Conservation (phyloP, 495 filamentous ascomycete species). For the Stereocaulon alpinum region DNA sequence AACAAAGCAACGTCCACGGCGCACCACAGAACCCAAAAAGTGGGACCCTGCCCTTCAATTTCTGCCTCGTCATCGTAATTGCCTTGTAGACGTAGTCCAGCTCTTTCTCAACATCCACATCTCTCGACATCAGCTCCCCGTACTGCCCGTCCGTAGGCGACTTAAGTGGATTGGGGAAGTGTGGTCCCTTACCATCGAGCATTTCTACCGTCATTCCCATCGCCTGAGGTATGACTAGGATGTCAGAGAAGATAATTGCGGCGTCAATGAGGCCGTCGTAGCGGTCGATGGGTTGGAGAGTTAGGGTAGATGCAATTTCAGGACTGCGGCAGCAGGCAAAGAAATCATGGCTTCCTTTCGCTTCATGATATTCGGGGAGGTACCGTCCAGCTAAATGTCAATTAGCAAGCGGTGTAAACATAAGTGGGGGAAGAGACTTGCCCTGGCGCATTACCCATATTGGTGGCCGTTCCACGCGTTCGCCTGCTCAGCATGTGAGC, state of each 20-base stretch:
- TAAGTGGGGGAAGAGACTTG: constrained; percentile 28
- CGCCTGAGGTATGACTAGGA: constrained; percentile 93
- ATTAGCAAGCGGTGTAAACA: constrained; percentile 7
- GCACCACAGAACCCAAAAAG: constrained; percentile 96
- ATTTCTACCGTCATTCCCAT: constrained; percentile 97
- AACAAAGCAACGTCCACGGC: constrained; percentile 92
- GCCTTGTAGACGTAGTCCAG: constrained; percentile 92
- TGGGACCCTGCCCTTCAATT: constrained; percentile 78
- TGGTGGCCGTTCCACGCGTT: constrained; percentile 81
- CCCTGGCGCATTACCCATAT: constrained; percentile 99
- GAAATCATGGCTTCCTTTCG: constrained; percentile 81
- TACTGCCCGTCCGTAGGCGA: constrained; percentile 75
- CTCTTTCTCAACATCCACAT: constrained; percentile 74
- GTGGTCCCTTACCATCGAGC: constrained; percentile 89
- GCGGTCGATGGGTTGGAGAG: constrained; percentile 86
- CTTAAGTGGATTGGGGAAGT: constrained; percentile 76
- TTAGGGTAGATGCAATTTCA: constrained; percentile 83
- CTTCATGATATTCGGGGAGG: constrained; percentile 94
- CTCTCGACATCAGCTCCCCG: constrained; percentile 56
- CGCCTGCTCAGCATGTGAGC: constrained; percentile 46
- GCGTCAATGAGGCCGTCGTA: constrained; percentile 87
- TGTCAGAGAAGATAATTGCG: constrained; percentile 98
- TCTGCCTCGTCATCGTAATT: constrained; percentile 81
- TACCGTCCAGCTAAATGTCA: constrained; percentile 71
- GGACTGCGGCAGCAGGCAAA: constrained; percentile 93